Base-by-base conservation (phyloP, 2,329 filamentous ascomycete genomes). In the Cladophialophora chaetospira region DNA sequence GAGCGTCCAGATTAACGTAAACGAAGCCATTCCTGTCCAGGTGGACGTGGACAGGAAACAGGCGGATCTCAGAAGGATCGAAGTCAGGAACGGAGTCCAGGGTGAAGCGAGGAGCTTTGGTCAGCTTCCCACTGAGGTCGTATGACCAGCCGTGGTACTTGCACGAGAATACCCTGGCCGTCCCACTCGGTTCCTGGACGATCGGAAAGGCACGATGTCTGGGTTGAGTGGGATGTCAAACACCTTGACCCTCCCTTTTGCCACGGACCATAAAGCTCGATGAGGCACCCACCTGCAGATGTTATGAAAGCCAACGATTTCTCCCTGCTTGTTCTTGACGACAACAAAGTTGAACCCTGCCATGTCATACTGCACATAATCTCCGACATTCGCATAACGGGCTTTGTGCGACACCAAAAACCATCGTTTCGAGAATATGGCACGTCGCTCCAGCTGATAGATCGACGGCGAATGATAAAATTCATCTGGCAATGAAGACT, bases 121-220 rank as follows among this genome's bases (percentile, higher is more conserved):
- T 78, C 2, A 86, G 73, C 49, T 80, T 79, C 11, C 83, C 83
- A 26, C 74, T 77, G 1, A 82, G 71, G 40, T 81, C 79, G 58
- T 85, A 86, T 1, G 80, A 82, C 83, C 83, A 86, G 42, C 82
- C 82, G 65, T 85, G 83, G 65, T 86, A 86, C 58, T 79, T 79
- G 73, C 83, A 86, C 0, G 78, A 74, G 25, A 86, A 75, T 62
- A 71, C 54, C 26, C 45, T 51, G 1, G 49, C 57, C 3, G 35
- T 57, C n/a, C 57, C 53, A 19, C 49, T 53, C 17, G 53, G 52
- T 13, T 56, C 53, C 26, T 51, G 75, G 9, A 83, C 80, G 8
- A 86, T 76, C 0, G 58, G 58, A 64, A 81, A 86, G 15, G 83
- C 83, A 8, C 83, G 75, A 67, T 86, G 83, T 45, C 58, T 61